phyloP scores from a whole-genome alignment of 2,329 filamentous ascomycete genomes.

The Aureobasidium pullulans region DNA sequence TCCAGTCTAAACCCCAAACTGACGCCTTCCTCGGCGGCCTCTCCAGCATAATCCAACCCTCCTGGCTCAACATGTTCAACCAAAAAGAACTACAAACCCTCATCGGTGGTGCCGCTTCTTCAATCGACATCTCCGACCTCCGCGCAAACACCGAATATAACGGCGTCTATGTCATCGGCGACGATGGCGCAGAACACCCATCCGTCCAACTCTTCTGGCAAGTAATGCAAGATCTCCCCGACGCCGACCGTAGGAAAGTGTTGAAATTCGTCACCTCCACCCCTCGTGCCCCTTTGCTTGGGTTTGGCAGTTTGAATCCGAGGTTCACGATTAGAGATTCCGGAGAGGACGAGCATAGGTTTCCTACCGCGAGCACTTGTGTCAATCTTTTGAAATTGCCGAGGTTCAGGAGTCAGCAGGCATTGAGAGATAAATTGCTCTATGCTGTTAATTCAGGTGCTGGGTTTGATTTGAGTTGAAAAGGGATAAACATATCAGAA shows the following conservation, averaged over 20 bases:
- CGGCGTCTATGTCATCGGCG: conserved; percentile 81
- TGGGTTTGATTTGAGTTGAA: conserved; percentile 76
- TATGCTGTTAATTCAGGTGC: conserved; percentile 87
- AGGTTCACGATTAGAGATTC: conserved; percentile 85
- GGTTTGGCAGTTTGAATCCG: conserved; percentile 79
- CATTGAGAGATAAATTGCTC: conserved; percentile 70
- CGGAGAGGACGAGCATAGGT: conserved; percentile 63
- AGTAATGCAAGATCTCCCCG: conserved; percentile 68
- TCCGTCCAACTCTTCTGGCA: conserved; percentile 86
- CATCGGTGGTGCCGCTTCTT: conserved; percentile 76
- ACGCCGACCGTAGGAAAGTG: conserved; percentile 73
- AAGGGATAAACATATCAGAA: not conserved
- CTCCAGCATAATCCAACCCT: conserved; percentile 77
- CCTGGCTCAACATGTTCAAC: conserved; percentile 98
- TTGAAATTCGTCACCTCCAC: conserved; percentile 95
- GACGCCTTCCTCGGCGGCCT: conserved; percentile 81
- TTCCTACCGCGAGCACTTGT: conserved; percentile 93
- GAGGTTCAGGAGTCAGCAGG: conserved; percentile 60
- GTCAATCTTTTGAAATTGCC: conserved; percentile 92
- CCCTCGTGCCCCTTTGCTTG: conserved; percentile 78
- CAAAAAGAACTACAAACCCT: conserved; percentile 89
- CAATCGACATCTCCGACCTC: conserved; percentile 82
- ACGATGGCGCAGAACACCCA: conserved; percentile 78
- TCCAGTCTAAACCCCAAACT: conserved; percentile 74
- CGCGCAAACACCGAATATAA: conserved; percentile 78